Percentiles rank a stretch among this genome's conserved stretches.
These are phyloP conservation scores for Epichloe sp. DNA, from an alignment of 2,329 filamentous ascomycete species.

Conservation along the genomic window DNA sequence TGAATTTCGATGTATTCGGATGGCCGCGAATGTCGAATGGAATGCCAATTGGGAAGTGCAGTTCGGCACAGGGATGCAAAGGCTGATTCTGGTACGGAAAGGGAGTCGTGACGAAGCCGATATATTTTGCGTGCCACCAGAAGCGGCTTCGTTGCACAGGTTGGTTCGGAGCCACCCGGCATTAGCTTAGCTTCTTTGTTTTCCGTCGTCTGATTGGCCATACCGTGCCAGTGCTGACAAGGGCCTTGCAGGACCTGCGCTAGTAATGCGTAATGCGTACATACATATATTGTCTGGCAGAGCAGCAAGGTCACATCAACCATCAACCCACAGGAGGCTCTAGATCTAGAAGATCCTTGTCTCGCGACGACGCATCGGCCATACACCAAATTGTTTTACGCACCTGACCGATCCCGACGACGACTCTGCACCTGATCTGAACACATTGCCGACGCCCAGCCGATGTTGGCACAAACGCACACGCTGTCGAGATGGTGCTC, in stretches of 20 bases:
- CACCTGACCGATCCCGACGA: too few relatives aligned
- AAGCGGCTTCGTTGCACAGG: slow-evolving; percentile 1
- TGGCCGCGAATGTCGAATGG: not conserved
- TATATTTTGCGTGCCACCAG: slow-evolving; percentile 7
- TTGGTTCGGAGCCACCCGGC: slow-evolving; percentile 6
- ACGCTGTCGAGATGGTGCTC: slow-evolving; percentile 46
- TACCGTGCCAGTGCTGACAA: too few relatives aligned
- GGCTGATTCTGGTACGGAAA: not conserved
- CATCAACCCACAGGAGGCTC: too few relatives aligned
- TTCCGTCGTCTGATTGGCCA: not conserved
- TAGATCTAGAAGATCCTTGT: too few relatives aligned
- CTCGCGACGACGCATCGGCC: too few relatives aligned
- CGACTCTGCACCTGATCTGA: not conserved
- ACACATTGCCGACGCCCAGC: not conserved
- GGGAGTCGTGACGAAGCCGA: slow-evolving; percentile 2
- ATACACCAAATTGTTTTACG: too few relatives aligned
- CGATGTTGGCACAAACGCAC: not conserved
- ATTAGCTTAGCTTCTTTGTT: not conserved
- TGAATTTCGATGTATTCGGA: not conserved
- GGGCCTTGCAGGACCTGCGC: too few relatives aligned
- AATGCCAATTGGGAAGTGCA: slow-evolving; percentile 1
- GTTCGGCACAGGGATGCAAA: not conserved
- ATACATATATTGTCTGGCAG: too few relatives aligned
- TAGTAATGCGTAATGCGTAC: too few relatives aligned
- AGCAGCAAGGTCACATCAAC: too few relatives aligned